A percentile compares a stretch with the other conserved stretches of the same genome.
Conservation (phyloP, 805 yeast species). For the Lachancea waltii region DNA sequence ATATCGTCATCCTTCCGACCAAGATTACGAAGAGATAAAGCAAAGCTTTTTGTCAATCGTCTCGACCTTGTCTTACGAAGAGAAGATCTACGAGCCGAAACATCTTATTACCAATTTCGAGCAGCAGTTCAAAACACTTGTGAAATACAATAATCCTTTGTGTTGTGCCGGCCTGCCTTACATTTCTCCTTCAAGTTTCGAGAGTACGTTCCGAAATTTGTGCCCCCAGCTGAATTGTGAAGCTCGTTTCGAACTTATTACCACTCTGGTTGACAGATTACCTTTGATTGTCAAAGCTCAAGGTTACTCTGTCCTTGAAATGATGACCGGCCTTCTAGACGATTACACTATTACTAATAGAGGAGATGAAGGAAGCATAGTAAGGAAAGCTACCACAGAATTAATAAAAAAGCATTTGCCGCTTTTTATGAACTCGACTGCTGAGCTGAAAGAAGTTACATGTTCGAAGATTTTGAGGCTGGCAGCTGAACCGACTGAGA, state of each 20-base stretch:
- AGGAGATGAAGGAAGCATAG: constrained; percentile 88
- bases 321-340: constrained; percentile 40
- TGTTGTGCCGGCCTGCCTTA: constrained; percentile 8
- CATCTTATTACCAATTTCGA: not conserved
- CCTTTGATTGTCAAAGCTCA: not conserved
- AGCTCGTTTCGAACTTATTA: constrained; percentile 16
- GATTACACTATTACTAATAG: constrained; percentile 75
- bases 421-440: constrained; percentile 1
- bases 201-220: not conserved
- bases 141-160: constrained; percentile 4
- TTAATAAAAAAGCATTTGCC: constrained; percentile 33
- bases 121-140: not conserved
- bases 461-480: constrained; percentile 44
- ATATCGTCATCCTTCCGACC: not conserved
- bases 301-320: constrained; percentile 8
- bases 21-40: not conserved
- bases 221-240: constrained; percentile 7
- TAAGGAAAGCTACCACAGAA: constrained; percentile 47
- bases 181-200: constrained; percentile 2
- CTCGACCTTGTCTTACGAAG: not conserved
- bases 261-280: constrained; percentile 17
- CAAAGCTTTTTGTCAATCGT: constrained; percentile 1
- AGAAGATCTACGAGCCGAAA: not conserved
- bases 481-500: constrained; percentile 58
- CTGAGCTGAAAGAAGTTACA: constrained; percentile 14